Conservation (phyloP, 257 asterid species). For the Dorcoceras hygrometricum region DNA sequence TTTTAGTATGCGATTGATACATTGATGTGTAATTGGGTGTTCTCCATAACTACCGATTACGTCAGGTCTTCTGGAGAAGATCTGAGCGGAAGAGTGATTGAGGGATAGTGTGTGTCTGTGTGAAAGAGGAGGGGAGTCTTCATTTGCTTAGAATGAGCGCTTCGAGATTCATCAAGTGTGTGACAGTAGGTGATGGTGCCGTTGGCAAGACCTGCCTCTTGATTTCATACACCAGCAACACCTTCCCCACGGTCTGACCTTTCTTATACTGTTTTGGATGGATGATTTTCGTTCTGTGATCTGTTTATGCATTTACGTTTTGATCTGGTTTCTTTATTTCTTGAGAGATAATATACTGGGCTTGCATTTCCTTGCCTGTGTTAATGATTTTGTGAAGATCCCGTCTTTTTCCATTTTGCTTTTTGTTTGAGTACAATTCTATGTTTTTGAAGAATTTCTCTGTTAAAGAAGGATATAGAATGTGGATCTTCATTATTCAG, state of each 20-base stretch:
- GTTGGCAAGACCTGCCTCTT: slow-evolving; percentile 64
- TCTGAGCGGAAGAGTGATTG: slow-evolving; percentile 25
- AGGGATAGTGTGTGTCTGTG: slow-evolving; percentile 1
- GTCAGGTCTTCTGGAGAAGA: slow-evolving; percentile 54
- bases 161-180: slow-evolving; percentile 66
- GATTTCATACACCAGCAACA: slow-evolving; percentile 74
- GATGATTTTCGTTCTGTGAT: not conserved
- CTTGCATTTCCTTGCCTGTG: slow-evolving; percentile 1
- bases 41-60: slow-evolving; percentile 21
- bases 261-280: slow-evolving; percentile 6
- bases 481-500: not conserved
- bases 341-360: not conserved
- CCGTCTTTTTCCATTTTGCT: not conserved
- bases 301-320: not conserved
- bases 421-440: not conserved
- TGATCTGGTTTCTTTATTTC: not conserved
- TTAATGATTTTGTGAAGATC: not conserved
- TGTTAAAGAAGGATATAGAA: slow-evolving; percentile 2
- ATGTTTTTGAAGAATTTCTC: not conserved
- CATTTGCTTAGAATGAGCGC: slow-evolving; percentile 49
- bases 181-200: slow-evolving; percentile 70
- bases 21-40: slow-evolving; percentile 27
- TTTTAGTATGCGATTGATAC: slow-evolving; percentile 15
- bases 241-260: slow-evolving; percentile 78
- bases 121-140: slow-evolving; percentile 15